A percentile compares a stretch with the other conserved stretches of the same genome.
Evolutionary conservation across 2,329 filamentous ascomycete genomes (phyloP).

Genomic region (Rhinocladiella mackenziei): DNA sequence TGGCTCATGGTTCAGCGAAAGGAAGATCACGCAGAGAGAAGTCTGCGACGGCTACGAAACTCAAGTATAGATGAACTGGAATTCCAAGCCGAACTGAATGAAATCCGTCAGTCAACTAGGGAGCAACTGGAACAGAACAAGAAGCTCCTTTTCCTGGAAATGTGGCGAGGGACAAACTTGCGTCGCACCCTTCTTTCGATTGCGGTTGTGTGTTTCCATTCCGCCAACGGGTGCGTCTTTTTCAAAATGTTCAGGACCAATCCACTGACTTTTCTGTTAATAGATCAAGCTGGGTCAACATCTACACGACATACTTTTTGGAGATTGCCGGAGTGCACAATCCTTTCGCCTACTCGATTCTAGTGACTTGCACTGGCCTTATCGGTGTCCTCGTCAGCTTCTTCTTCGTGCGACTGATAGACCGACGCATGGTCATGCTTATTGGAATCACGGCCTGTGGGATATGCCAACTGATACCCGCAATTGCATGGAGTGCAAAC

Average conservation of each 20-base stretch:
- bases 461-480: conserved; percentile 16
- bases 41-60: conserved; percentile 20
- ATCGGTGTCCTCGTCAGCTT: conserved; percentile 19
- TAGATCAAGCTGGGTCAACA: conserved; percentile 19
- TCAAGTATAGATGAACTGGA: conserved; percentile 20
- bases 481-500: conserved; percentile 17
- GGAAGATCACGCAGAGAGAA: conserved; percentile 14
- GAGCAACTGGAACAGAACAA: conserved; percentile 22
- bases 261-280: background rate
- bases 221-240: conserved; percentile 18
- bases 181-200: conserved; percentile 17
- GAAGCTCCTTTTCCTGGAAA: conserved; percentile 18
- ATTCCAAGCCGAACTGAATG: conserved; percentile 23
- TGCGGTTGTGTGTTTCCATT: conserved; percentile 22
- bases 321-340: conserved; percentile 15
- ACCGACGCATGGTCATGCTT: conserved; percentile 16
- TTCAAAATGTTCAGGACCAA: background rate
- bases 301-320: conserved; percentile 18
- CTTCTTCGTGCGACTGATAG: conserved; percentile 21
- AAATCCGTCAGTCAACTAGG: conserved; percentile 24
- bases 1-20: conserved; percentile 26
- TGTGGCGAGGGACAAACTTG: conserved; percentile 21
- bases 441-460: conserved; percentile 16
- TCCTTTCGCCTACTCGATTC: conserved; percentile 17
- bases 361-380: conserved; percentile 20